Conservation (phyloP, 345 rosid species). For the Microthlaspi erraticum region DNA sequence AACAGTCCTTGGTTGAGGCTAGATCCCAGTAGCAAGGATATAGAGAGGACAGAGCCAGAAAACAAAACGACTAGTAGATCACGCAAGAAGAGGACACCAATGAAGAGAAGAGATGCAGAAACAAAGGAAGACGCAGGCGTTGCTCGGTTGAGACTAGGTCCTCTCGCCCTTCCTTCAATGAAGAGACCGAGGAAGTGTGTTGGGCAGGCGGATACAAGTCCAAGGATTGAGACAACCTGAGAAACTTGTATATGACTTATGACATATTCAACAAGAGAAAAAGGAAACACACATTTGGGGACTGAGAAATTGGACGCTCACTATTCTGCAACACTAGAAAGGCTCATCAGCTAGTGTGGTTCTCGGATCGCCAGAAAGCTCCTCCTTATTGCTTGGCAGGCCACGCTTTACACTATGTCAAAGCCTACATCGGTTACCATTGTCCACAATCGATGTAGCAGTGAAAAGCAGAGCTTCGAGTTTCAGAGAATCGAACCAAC, state of each 20-base stretch:
- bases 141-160: slow-evolving; percentile 58
- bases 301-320: too few relatives aligned
- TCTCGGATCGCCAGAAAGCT: too few relatives aligned
- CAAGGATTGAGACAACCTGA: slow-evolving; percentile 42
- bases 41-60: slow-evolving; percentile 37
- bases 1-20: slow-evolving; percentile 79
- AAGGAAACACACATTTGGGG: too few relatives aligned
- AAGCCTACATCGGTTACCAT: too few relatives aligned
- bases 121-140: slow-evolving; percentile 49
- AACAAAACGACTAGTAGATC: slow-evolving; percentile 48
- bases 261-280: too few relatives aligned
- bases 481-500: too few relatives aligned
- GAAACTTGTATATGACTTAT: slow-evolving; percentile 21
- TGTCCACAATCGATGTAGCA: too few relatives aligned
- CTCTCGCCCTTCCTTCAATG: slow-evolving; percentile 47
- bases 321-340: too few relatives aligned
- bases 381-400: too few relatives aligned
- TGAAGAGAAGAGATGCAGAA: slow-evolving; percentile 40
- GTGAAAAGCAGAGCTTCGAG: too few relatives aligned
- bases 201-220: slow-evolving; percentile 47
- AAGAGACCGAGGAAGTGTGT: slow-evolving; percentile 63
- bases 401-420: too few relatives aligned
- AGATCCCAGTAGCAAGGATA: slow-evolving; percentile 57
- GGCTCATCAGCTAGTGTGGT: too few relatives aligned
- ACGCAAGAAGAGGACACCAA: slow-evolving; percentile 50